Conservation (phyloP, 345 rosid species). For the Eucalyptus sideroxylon region DNA sequence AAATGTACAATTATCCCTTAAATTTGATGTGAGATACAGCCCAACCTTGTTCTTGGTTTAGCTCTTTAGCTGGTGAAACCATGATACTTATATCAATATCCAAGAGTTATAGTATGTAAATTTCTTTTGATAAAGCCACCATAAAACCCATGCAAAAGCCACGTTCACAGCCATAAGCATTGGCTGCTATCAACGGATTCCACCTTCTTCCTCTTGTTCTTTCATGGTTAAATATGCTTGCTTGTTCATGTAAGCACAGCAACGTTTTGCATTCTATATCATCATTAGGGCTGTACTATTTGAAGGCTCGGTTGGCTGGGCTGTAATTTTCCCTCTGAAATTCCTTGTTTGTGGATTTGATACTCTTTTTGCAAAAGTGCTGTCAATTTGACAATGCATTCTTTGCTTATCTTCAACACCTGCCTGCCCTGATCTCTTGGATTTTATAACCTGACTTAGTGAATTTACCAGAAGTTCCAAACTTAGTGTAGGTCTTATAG, state of each 20-base stretch:
- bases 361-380: background rate
- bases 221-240: background rate
- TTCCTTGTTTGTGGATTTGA: background rate
- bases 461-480: background rate
- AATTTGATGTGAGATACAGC: background rate
- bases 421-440: background rate
- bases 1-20: background rate
- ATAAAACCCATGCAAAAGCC: background rate
- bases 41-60: background rate
- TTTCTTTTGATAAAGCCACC: background rate
- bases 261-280: background rate
- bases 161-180: background rate
- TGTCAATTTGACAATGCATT: background rate
- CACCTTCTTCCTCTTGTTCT: background rate
- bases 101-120: background rate
- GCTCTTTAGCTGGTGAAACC: background rate
- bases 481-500: background rate
- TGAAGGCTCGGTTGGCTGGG: background rate
- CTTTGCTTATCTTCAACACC: background rate
- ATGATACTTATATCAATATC: background rate
- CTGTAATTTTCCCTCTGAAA: background rate
- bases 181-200: background rate
- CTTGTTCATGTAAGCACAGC: background rate
- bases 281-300: background rate
- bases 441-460: background rate